Evolutionary conservation across 208 protist species (phyloP), one percentile per base, ranked within the genome.

Genomic region (Trypanosoma theileri): DNA sequence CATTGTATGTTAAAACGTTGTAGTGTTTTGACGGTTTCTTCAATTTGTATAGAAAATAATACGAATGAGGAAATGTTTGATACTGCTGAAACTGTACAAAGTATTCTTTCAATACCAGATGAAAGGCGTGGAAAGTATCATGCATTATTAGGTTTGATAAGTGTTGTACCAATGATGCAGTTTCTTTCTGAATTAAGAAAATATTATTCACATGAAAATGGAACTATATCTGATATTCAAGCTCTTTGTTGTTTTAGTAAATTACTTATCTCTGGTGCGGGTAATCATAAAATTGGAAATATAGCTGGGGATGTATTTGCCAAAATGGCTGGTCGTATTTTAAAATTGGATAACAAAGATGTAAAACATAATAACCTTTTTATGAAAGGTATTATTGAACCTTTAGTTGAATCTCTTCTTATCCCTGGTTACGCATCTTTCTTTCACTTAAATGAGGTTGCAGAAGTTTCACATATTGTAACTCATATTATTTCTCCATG

Each of bases 101-200:
- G 65, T 21, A 77, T 92, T n/a, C 66, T 94, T 17, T 65, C 58
- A 4, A 77, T 92, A 57, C 80, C 78, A 31, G 79, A 82, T 42
- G 86, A 94, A 65, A 80, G 91, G 12, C 73, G 91, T 13, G 91
- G 87, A 53, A 94, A 90, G 74, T 96, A 96, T 61, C 91, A 94
- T 59, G 91, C 91, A 17, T 71, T 96, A 31, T 79, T 89, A 17
- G 85, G 79, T 6, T 75, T 93, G 57, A 59, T 94, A 31, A 61
- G 59, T 2, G 69, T 82, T 55, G 63, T 94, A 71, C 72, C 85
- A 10, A 21, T 85, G 19, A 44, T 50, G 1, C 69, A 77, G 28
- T 84, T 96, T 58, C 42, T 96, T 2, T 42, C 58, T 0, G 79
- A 64, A 21, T 56, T 95, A 26, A 58, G 17, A 63, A 45, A 58